phyloP scores from a whole-genome alignment of 2,329 filamentous ascomycete species.

The Colletotrichum caudatum region DNA sequence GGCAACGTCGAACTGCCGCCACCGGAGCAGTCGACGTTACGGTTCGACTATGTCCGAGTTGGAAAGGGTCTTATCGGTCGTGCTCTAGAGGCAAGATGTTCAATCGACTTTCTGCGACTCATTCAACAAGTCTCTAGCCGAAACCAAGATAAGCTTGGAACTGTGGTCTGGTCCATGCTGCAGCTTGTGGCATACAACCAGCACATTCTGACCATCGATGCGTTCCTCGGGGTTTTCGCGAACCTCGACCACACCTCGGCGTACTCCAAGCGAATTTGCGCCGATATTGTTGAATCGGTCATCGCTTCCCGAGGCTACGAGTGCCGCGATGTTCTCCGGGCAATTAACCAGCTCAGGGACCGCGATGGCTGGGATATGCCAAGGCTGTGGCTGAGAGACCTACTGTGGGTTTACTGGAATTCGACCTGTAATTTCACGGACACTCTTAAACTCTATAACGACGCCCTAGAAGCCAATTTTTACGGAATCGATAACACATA shows the following conservation, averaged over 20 bases:
- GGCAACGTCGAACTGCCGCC: conserved; percentile 17
- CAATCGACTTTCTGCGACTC: not conserved
- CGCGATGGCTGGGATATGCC: conserved; percentile 27
- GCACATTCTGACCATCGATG: conserved; percentile 33
- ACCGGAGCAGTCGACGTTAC: conserved; percentile 3
- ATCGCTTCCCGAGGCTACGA: conserved; percentile 25
- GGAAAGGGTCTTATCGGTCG: conserved; percentile 22
- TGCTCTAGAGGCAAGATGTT: conserved; percentile 8
- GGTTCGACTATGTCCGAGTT: conserved; percentile 10
- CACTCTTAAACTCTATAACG: conserved; percentile 18
- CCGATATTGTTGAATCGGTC: conserved; percentile 20
- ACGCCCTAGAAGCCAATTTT: conserved; percentile 22
- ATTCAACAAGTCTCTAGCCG: conserved; percentile 15
- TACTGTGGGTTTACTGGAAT: conserved; percentile 26
- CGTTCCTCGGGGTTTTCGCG: conserved; percentile 26
- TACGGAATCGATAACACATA: conserved; percentile 31
- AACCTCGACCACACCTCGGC: not conserved
- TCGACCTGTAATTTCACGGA: conserved; percentile 15
- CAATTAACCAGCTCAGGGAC: conserved; percentile 15
- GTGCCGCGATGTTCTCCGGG: conserved; percentile 28
- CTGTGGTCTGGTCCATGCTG: conserved; percentile 26
- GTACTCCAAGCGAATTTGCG: conserved; percentile 22
- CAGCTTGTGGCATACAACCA: conserved; percentile 19
- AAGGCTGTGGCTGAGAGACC: conserved; percentile 9
- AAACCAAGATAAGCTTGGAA: conserved; percentile 4